These are phyloP conservation scores for Chrysanthemum lavandulifolium DNA, from an alignment of 129 eudicot species.

Conservation along the genomic window DNA sequence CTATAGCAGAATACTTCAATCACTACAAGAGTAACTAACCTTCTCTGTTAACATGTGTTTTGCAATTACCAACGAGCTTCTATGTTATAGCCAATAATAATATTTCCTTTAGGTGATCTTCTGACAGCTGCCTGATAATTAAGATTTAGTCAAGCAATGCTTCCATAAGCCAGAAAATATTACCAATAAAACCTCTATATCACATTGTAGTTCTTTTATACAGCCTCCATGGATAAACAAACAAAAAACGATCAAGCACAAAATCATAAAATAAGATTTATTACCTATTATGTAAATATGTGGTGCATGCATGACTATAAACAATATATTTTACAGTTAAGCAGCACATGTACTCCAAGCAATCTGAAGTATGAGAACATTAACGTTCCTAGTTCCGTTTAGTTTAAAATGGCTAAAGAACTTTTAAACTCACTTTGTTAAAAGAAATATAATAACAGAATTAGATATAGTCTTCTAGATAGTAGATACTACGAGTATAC, in stretches of 20 bases:
- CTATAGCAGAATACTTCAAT: not conserved
- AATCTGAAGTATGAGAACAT: no score
- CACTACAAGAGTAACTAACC: not conserved
- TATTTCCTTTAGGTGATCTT: not conserved
- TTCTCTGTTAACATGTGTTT: not conserved
- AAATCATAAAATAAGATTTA: not conserved
- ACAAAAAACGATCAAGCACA: not conserved
- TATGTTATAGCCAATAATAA: not conserved
- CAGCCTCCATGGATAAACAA: not conserved
- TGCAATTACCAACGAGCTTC: not conserved
- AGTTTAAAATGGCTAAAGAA: no score
- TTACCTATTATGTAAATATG: no score
- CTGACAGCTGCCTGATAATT: not conserved
- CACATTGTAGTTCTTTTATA: conserved; percentile 12
- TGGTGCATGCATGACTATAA: no score
- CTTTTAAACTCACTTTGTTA: conserved; percentile 6
- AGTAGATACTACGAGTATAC: conserved; percentile 10
- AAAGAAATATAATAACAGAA: not conserved
- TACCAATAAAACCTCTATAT: not conserved
- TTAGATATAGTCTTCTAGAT: not conserved
- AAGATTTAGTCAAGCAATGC: not conserved
- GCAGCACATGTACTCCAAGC: no score
- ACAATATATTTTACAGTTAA: no score
- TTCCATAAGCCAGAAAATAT: not conserved
- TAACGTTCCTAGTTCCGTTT: no score